Evolutionary conservation across 2,329 filamentous ascomycete species (phyloP).

Genomic region (Tolypocladium album): DNA sequence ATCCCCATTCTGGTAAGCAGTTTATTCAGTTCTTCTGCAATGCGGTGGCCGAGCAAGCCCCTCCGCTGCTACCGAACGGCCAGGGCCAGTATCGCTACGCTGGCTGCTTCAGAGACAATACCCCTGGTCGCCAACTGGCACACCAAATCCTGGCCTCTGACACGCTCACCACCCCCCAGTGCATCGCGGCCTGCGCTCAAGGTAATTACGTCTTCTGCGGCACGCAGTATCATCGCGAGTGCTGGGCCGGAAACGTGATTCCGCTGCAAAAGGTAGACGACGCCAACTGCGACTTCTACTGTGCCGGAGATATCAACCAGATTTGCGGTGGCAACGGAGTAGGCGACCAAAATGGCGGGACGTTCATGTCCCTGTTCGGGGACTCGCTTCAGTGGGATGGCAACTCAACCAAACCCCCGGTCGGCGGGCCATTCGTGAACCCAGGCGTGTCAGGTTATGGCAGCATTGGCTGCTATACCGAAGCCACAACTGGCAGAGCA

Average conservation of each 20-base stretch:
- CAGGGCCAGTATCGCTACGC: slow-evolving; percentile 39
- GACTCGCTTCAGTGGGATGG: slow-evolving; percentile 18
- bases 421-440: slow-evolving; percentile 20
- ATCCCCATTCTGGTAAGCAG: slow-evolving; percentile 40
- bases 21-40: slow-evolving; percentile 39
- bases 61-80: slow-evolving; percentile 32
- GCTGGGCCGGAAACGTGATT: slow-evolving; percentile 41
- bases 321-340: slow-evolving; percentile 42
- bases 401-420: slow-evolving; percentile 11
- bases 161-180: slow-evolving; percentile 31
- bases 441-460: slow-evolving; percentile 23
- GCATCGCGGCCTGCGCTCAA: slow-evolving; percentile 29
- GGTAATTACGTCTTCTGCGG: slow-evolving; percentile 30
- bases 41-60: slow-evolving; percentile 40
- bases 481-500: slow-evolving; percentile 19
- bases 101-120: slow-evolving; percentile 47
- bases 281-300: slow-evolving; percentile 39
- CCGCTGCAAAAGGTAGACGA: slow-evolving; percentile 32
- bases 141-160: slow-evolving; percentile 27
- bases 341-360: slow-evolving; percentile 16
- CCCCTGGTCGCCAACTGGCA: slow-evolving; percentile 39
- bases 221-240: slow-evolving; percentile 39
- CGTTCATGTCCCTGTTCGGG: slow-evolving; percentile 39
- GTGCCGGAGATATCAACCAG: slow-evolving; percentile 35
- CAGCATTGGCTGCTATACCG: slow-evolving; percentile 28